Percentiles rank a stretch among this genome's conserved stretches.
Evolutionary conservation across 108 stramenopile genomes (phyloP).

Genomic region (Fragilaria radians): DNA sequence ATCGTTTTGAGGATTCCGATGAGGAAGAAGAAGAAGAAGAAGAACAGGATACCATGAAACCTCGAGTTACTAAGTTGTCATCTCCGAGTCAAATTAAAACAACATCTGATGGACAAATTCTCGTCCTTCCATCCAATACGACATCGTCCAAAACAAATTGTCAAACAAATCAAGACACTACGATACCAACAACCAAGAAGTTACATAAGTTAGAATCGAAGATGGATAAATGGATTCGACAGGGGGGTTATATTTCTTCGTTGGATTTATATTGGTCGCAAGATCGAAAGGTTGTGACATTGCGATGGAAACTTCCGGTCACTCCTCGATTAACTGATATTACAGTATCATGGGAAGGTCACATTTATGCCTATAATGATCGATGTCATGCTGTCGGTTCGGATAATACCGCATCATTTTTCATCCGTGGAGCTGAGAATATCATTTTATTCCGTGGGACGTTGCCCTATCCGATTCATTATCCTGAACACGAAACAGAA

Average conservation of each 20-base stretch:
- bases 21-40: constrained; percentile 16
- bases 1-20: constrained; percentile 22
- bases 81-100: constrained; percentile 13
- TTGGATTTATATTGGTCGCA: constrained; percentile 32
- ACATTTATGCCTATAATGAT: constrained; percentile 16
- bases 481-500: constrained; percentile 14
- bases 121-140: background rate
- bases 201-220: background rate
- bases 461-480: constrained; percentile 37
- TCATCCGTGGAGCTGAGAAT: background rate
- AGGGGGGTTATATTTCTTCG: constrained; percentile 14
- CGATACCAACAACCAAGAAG: background rate
- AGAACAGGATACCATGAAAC: background rate
- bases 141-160: background rate
- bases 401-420: background rate
- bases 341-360: constrained; percentile 8
- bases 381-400: constrained; percentile 23
- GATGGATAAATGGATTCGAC: constrained; percentile 9
- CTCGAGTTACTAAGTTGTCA: constrained; percentile 33
- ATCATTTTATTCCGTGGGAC: constrained; percentile 18
- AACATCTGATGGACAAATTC: background rate
- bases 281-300: constrained; percentile 29
- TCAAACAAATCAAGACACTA: background rate
- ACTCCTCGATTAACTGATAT: constrained; percentile 6
- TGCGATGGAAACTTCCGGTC: constrained; percentile 20